phyloP scores from a whole-genome alignment of 495 filamentous ascomycete species.

The Trichoderma erinaceum region DNA sequence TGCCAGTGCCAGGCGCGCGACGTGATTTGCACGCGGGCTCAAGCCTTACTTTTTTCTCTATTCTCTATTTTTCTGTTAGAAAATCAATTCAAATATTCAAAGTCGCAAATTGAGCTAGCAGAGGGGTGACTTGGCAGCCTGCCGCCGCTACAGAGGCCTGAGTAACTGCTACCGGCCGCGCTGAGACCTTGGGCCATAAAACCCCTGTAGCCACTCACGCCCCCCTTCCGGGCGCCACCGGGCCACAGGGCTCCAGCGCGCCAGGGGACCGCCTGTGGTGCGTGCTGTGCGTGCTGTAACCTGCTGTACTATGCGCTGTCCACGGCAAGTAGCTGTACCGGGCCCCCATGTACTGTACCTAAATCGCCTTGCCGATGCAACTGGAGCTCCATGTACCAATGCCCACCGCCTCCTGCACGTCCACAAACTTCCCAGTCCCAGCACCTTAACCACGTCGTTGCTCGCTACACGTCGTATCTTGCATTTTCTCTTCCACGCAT shows the following conservation, averaged over 20 bases:
- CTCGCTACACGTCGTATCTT: slow-evolving; percentile 3
- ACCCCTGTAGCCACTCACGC: not conserved
- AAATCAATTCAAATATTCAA: no score
- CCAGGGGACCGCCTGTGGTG: not conserved
- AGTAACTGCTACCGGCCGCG: not conserved
- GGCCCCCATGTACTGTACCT: not conserved
- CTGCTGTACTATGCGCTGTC: slow-evolving; percentile 12
- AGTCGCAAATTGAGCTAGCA: no score
- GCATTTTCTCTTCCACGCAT: not conserved
- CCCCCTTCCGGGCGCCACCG: not conserved
- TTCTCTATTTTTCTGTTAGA: not conserved
- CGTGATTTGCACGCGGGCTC: slow-evolving; percentile 12
- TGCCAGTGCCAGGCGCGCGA: slow-evolving; percentile 1
- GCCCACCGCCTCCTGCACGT: slow-evolving; percentile 12
- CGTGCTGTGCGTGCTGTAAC: slow-evolving; percentile 13
- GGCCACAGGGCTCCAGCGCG: not conserved
- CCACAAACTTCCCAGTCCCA: not conserved
- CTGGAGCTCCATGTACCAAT: slow-evolving; percentile 7
- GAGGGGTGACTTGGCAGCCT: no score
- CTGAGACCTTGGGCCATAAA: not conserved
- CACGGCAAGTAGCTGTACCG: not conserved
- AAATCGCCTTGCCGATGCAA: not conserved
- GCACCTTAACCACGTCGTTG: slow-evolving; percentile 4
- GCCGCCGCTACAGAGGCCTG: no score
- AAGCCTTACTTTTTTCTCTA: not conserved